Conservation (phyloP, 2,329 filamentous ascomycete species). For the Fusarium agapanthi region DNA sequence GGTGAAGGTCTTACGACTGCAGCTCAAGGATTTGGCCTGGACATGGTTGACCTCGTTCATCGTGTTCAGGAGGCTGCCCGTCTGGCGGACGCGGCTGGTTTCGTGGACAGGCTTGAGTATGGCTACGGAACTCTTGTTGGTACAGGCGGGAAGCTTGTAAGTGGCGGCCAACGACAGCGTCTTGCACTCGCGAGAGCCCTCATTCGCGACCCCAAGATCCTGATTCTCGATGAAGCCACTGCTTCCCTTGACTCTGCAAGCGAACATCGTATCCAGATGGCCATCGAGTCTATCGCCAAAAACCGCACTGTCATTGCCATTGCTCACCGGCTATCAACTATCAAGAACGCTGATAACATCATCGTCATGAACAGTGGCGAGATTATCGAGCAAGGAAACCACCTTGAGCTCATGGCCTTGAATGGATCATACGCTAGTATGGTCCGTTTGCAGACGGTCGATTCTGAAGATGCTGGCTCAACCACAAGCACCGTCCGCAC, state of each 20-base stretch:
- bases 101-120: conserved; percentile 62
- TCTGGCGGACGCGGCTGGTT: conserved; percentile 67
- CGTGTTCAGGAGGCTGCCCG: conserved; percentile 60
- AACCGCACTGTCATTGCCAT: conserved; percentile 73
- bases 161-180: conserved; percentile 68
- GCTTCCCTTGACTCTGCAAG: conserved; percentile 67
- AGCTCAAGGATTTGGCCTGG: conserved; percentile 53
- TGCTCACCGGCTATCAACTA: conserved; percentile 69
- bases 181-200: conserved; percentile 67
- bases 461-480: conserved; percentile 45
- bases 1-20: conserved; percentile 58
- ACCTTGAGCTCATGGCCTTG: conserved; percentile 64
- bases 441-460: conserved; percentile 55
- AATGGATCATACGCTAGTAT: conserved; percentile 62
- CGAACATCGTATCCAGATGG: conserved; percentile 62
- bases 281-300: conserved; percentile 55
- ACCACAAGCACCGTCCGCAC: conserved; percentile 47
- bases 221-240: conserved; percentile 70
- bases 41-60: conserved; percentile 60
- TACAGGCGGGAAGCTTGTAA: conserved; percentile 61
- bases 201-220: conserved; percentile 63
- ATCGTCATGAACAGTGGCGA: conserved; percentile 69
- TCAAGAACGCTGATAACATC: conserved; percentile 72
- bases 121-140: conserved; percentile 65
- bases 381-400: conserved; percentile 70